Percentiles rank a stretch among this genome's conserved stretches.
Conservation (phyloP, 257 asterid genomes). For the Handroanthus guayacan region DNA sequence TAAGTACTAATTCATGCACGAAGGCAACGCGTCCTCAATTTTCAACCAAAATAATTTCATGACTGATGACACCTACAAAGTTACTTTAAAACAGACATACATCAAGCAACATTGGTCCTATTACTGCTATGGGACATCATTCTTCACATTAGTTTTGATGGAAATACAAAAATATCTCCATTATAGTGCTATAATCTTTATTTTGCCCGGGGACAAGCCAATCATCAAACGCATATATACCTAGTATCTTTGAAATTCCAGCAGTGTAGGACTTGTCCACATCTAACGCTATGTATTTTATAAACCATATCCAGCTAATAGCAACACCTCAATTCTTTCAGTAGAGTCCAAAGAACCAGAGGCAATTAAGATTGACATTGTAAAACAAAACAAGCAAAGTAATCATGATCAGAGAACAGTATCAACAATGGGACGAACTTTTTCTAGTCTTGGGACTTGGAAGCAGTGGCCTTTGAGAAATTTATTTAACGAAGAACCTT, state of each 20-base stretch:
- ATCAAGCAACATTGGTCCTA: slow-evolving; percentile 16
- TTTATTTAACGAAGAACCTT: slow-evolving; percentile 10
- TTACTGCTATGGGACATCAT: slow-evolving; percentile 2
- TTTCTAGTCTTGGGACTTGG: slow-evolving; percentile 1
- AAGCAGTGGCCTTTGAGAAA: neutral
- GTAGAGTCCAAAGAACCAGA: slow-evolving; percentile 1
- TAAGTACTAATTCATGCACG: slow-evolving; percentile 1
- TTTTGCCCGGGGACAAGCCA: neutral
- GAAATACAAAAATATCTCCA: neutral
- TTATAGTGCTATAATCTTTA: neutral
- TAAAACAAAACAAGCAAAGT: neutral
- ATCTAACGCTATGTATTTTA: slow-evolving; percentile 13
- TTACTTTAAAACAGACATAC: slow-evolving; percentile 22
- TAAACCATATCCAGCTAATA: neutral
- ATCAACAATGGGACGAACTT: neutral
- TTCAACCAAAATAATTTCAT: slow-evolving; percentile 25
- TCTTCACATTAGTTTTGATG: neutral
- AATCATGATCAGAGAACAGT: slow-evolving; percentile 10
- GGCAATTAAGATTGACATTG: neutral
- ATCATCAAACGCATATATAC: neutral
- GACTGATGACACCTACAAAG: slow-evolving; percentile 3
- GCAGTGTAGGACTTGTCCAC: slow-evolving; percentile 14
- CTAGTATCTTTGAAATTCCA: neutral
- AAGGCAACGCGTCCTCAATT: slow-evolving; percentile 4
- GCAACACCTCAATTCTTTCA: neutral